Conservation (phyloP, 345 rosid genomes). For the Eucalyptus cloeziana region DNA sequence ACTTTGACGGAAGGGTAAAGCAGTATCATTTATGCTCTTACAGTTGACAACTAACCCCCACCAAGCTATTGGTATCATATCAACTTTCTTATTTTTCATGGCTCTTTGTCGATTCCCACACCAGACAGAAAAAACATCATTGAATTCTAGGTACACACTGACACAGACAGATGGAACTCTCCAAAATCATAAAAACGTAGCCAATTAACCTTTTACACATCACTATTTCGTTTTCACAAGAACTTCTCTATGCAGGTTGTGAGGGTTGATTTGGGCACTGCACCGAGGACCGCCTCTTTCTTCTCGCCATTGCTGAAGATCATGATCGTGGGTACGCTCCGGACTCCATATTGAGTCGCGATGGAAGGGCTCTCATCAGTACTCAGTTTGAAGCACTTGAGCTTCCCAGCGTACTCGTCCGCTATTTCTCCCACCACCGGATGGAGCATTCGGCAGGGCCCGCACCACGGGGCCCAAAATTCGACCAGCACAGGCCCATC, state of each 20-base stretch:
- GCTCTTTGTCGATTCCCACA: neutral
- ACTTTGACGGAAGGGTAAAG: neutral
- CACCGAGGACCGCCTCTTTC: constrained; percentile 42
- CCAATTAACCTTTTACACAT: neutral
- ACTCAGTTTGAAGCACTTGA: constrained; percentile 31
- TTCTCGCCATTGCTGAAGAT: constrained; percentile 43
- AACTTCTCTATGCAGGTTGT: constrained; percentile 31
- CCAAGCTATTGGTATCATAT: neutral
- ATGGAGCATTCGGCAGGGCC: constrained; percentile 49
- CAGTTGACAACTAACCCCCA: neutral
- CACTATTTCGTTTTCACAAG: constrained; percentile 5
- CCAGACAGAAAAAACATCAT: neutral
- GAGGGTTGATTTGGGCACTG: constrained; percentile 33
- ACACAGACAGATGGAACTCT: neutral
- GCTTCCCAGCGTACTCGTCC: constrained; percentile 26
- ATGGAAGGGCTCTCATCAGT: constrained; percentile 42
- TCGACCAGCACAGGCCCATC: constrained; percentile 55
- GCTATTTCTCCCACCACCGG: constrained; percentile 45
- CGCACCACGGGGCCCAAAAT: constrained; percentile 65
- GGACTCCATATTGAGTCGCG: constrained; percentile 32
- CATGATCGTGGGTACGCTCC: constrained; percentile 51
- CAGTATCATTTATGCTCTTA: neutral
- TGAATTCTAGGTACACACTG: neutral
- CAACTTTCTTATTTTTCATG: neutral
- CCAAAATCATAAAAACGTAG: neutral